Percentiles rank a stretch among this genome's conserved stretches.
Evolutionary conservation across 2,329 filamentous ascomycete genomes (phyloP).

Genomic region (Zymoseptoria ardabiliae): DNA sequence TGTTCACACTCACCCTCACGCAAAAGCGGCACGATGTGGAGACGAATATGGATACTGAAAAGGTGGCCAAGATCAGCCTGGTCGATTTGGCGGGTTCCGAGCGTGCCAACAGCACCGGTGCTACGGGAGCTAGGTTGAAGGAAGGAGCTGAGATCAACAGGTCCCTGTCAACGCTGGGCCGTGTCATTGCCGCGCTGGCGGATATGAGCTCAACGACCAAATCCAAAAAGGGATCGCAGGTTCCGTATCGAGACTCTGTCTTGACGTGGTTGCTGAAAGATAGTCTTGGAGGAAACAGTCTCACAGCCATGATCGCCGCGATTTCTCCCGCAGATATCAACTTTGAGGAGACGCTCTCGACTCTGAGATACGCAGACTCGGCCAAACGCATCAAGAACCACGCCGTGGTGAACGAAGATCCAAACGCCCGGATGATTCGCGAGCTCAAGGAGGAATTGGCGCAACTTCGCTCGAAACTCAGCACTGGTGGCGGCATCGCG

Average conservation of each 20-base stretch:
- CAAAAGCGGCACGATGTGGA: constrained; percentile 87
- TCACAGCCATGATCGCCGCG: constrained; percentile 99
- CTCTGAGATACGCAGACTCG: constrained; percentile 90
- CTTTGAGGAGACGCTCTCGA: constrained; percentile 95
- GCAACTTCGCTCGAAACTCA: constrained; percentile 76
- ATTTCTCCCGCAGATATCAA: constrained; percentile 99
- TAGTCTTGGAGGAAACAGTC: constrained; percentile 93
- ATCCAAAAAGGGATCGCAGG: constrained; percentile 70
- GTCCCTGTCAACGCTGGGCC: constrained; percentile 88
- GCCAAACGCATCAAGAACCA: constrained; percentile 99
- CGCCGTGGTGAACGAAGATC: constrained; percentile 96
- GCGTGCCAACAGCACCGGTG: constrained; percentile 91
- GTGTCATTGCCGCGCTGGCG: constrained; percentile 92
- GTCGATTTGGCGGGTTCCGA: constrained; percentile 98
- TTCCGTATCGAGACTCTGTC: constrained; percentile 94
- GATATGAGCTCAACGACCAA: constrained; percentile 81
- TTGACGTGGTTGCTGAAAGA: constrained; percentile 96
- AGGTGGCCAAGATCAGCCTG: constrained; percentile 94
- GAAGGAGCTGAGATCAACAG: constrained; percentile 98
- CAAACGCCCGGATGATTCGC: constrained; percentile 96
- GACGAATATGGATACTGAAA: constrained; percentile 95
- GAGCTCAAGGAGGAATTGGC: constrained; percentile 93
- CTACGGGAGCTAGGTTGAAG: constrained; percentile 88
- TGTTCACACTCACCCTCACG: constrained; percentile 91
- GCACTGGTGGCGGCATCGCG: constrained; percentile 37